Evolutionary conservation across 2,329 filamentous ascomycete genomes (phyloP).

Genomic region (Aphanocladium album): DNA sequence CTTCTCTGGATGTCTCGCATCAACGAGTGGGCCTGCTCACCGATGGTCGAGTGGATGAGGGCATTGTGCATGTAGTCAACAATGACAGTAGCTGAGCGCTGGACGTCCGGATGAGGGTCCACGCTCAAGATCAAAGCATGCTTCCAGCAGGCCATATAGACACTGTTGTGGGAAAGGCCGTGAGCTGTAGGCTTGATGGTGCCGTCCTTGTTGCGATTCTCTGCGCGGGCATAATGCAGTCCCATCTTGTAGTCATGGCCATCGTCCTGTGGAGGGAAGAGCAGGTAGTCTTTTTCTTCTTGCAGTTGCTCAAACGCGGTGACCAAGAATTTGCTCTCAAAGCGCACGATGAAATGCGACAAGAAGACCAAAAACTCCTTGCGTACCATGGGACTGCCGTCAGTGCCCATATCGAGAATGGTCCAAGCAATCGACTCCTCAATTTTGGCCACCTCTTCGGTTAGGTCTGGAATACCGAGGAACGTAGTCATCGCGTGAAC

Average conservation of each 20-base stretch:
- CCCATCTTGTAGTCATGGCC: slow-evolving; percentile 57
- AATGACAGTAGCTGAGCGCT: slow-evolving; percentile 76
- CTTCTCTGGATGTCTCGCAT: slow-evolving; percentile 67
- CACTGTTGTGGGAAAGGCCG: slow-evolving; percentile 74
- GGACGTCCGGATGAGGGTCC: slow-evolving; percentile 90
- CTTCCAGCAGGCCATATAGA: slow-evolving; percentile 93
- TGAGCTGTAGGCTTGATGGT: slow-evolving; percentile 52
- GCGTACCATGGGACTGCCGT: slow-evolving; percentile 89
- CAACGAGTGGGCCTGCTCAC: slow-evolving; percentile 61
- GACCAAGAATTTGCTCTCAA: slow-evolving; percentile 88
- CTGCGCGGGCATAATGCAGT: slow-evolving; percentile 54
- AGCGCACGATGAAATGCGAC: slow-evolving; percentile 83
- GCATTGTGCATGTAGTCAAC: slow-evolving; percentile 79
- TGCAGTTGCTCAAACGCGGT: slow-evolving; percentile 85
- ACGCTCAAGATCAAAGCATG: slow-evolving; percentile 85
- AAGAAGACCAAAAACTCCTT: slow-evolving; percentile 92
- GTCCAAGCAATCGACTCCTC: slow-evolving; percentile 89
- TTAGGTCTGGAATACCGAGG: slow-evolving; percentile 86
- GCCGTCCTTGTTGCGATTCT: slow-evolving; percentile 52
- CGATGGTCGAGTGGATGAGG: slow-evolving; percentile 72
- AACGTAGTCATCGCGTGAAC: slow-evolving; percentile 91
- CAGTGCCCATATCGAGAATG: slow-evolving; percentile 84
- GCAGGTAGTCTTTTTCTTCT: slow-evolving; percentile 71
- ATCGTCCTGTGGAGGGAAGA: slow-evolving; percentile 51
- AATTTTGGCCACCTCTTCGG: slow-evolving; percentile 82